Conservation (phyloP, 345 rosid genomes). For the Kandelia obovata region DNA sequence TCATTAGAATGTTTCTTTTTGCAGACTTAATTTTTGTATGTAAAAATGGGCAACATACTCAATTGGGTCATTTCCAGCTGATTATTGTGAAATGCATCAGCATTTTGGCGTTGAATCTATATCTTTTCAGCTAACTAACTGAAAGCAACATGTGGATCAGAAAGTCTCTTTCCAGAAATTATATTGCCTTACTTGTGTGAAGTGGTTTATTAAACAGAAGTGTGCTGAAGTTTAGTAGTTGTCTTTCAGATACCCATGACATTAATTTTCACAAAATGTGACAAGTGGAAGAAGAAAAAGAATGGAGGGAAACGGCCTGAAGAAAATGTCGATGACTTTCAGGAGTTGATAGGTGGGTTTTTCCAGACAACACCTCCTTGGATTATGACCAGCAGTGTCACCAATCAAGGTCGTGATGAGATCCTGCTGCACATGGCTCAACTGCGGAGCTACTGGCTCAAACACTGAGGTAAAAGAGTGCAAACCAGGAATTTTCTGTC, state of each 20-base stretch:
- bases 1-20: neutral
- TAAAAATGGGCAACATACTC: neutral
- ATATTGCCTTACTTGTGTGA: neutral
- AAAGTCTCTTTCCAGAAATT: neutral
- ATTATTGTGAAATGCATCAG: neutral
- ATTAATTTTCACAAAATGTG: conserved; percentile 87
- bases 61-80: neutral
- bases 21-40: neutral
- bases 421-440: conserved; percentile 95
- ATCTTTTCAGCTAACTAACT: neutral
- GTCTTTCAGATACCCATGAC: conserved; percentile 83
- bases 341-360: conserved; percentile 70
- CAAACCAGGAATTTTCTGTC: neutral
- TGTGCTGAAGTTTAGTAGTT: neutral
- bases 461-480: conserved; percentile 38
- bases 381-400: conserved; percentile 97
- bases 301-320: conserved; percentile 88
- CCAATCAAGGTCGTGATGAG: conserved; percentile 97
- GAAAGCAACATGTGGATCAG: neutral
- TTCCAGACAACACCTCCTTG: conserved; percentile 87
- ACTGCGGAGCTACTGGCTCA: conserved; percentile 89
- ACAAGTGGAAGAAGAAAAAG: conserved; percentile 90
- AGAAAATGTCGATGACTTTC: conserved; percentile 71
- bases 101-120: neutral
- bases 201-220: neutral